phyloP scores from a whole-genome alignment of 1,139 yeast genomes.

The Yamadazyma spencermartinsiae region DNA sequence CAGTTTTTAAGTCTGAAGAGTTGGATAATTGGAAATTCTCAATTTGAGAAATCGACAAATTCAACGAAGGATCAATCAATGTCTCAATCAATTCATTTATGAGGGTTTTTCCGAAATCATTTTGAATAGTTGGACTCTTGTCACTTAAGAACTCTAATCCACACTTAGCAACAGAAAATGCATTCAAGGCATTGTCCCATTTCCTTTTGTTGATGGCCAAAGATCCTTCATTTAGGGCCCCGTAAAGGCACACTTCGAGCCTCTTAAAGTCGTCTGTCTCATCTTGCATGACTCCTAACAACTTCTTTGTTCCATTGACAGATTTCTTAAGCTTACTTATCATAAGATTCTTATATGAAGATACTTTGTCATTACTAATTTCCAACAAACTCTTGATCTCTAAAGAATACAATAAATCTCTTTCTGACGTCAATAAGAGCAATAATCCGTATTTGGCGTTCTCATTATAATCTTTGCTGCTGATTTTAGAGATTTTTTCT shows the following conservation, averaged over 20 bases:
- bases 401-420: conserved; percentile 67
- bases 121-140: conserved; percentile 18
- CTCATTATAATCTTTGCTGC: conserved; percentile 45
- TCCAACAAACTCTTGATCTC: conserved; percentile 62
- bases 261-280: conserved; percentile 31
- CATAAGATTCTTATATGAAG: conserved; percentile 54
- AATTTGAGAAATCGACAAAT: conserved; percentile 53
- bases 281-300: conserved; percentile 42
- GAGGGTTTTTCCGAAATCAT: conserved; percentile 39
- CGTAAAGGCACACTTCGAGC: conserved; percentile 62
- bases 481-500: conserved; percentile 43
- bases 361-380: conserved; percentile 44
- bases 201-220: conserved; percentile 56
- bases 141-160: conserved; percentile 52
- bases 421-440: conserved; percentile 58
- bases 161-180: conserved; percentile 63
- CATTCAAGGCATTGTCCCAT: conserved; percentile 54
- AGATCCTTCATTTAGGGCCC: conserved; percentile 61
- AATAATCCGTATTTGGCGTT: conserved; percentile 50
- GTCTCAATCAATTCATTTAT: conserved; percentile 59
- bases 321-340: conserved; percentile 71
- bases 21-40: conserved; percentile 18
- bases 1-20: conserved; percentile 42
- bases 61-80: conserved; percentile 68
- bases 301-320: conserved; percentile 39